Base-by-base conservation (phyloP, 352 stramenopile genomes). In the Pythium folliculosum region DNA sequence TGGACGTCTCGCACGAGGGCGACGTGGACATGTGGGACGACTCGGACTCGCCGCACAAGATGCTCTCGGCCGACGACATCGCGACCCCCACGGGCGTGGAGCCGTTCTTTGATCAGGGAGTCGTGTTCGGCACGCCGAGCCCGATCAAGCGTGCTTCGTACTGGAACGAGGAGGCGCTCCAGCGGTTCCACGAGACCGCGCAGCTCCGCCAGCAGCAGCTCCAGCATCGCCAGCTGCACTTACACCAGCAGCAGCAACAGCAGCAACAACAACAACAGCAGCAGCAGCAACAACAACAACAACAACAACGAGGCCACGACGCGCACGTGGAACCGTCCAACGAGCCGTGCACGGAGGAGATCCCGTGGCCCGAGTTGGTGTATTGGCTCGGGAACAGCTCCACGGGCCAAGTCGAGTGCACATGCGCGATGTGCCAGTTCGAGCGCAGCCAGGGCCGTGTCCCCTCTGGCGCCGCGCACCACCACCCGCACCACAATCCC, bases 341-440 rank as follows among this genome's bases (percentile, higher is more conserved):
- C 16, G 54, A 73, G 21, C 67, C 67, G 5, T 68, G 61, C 22
- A 73, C 52, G 3, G 67, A 69, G 3, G 67, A 73, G 22, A 73
- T 73, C 23, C 67, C 67, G 27, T 73, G 61, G 60, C 21, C 37
- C 19, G 67, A 73, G 19, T 60, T 73, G 22, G 67, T 73, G 16
- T 73, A 64, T 37, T 73, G 67, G 67, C 60, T 73, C 27, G 67
- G 67, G 1, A 60, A 73, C 38, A 40, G 22, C 14, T 50, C 43
- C 23, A 73, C 60, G 25, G 60, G 67, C 17, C 44, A 70, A 60
- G 60, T 73, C 4, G 60, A 73, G 45, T 73, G 61, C 38, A 38
- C 58, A 7, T 73, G 65, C 14, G 0, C 56, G 7, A 58, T 17
- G 22, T 71, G 62, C n/a, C 19, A 54, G 4, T 47, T 53, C 2